A percentile compares a stretch with the other conserved stretches of the same genome.
Evolutionary conservation across 208 protist species (phyloP).

Genomic region (Naegleria fowleri): DNA sequence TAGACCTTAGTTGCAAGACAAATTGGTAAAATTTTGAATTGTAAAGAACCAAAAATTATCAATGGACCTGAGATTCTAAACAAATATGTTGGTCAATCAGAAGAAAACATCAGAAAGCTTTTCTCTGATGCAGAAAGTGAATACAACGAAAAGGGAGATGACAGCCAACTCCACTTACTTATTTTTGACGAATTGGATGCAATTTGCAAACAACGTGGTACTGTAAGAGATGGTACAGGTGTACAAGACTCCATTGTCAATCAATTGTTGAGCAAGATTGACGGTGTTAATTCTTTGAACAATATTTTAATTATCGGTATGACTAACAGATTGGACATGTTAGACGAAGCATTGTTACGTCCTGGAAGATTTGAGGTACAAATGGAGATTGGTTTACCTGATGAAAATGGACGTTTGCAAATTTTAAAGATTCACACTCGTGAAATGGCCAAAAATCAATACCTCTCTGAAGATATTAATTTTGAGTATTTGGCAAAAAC

Average conservation of each 20-base stretch:
- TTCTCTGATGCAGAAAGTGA: constrained; percentile 96
- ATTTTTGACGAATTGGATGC: constrained; percentile 99
- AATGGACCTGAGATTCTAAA: constrained; percentile 97
- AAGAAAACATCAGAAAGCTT: constrained; percentile 98
- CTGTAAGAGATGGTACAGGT: constrained; percentile 81
- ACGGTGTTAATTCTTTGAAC: constrained; percentile 96
- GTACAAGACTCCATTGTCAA: constrained; percentile 98
- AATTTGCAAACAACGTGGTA: constrained; percentile 94
- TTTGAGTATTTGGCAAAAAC: constrained; percentile 78
- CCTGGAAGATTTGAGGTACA: constrained; percentile 98
- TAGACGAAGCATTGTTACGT: constrained; percentile 98
- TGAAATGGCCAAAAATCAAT: constrained; percentile 76
- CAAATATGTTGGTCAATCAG: constrained; percentile 97
- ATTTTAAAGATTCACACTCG: constrained; percentile 99
- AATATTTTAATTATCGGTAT: constrained; percentile 99
- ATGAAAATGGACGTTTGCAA: constrained; percentile 91
- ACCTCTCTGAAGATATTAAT: constrained; percentile 80
- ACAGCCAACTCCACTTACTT: constrained; percentile 96
- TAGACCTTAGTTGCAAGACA: constrained; percentile 98
- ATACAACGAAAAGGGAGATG: constrained; percentile 77
- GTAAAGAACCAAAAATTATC: constrained; percentile 89
- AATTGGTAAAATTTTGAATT: constrained; percentile 98
- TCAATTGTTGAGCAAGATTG: constrained; percentile 99
- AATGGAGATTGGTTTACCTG: constrained; percentile 93
- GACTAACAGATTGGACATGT: constrained; percentile 98